Percentiles rank a stretch among this genome's conserved stretches.
Conservation (phyloP, 192 early-diverging fungal genomes). For the Coemansia aciculifera region DNA sequence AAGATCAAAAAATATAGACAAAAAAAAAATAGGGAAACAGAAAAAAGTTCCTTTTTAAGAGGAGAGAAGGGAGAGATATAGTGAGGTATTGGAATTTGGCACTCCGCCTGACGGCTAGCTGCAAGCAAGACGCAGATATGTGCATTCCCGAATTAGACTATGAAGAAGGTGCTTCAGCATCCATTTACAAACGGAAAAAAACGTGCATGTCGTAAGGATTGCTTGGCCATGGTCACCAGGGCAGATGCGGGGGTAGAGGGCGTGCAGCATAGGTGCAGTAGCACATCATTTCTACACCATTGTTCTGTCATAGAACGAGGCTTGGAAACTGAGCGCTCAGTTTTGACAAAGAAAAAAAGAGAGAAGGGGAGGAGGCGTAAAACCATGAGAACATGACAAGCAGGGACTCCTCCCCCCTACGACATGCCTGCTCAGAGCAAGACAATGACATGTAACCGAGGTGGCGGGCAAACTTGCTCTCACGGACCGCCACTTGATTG, state of each 20-base stretch:
- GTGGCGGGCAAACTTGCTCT: background rate
- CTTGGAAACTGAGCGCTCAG: background rate
- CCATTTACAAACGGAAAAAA: background rate
- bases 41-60: background rate
- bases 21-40: background rate
- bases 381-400: background rate
- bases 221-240: background rate
- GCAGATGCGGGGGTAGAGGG: background rate
- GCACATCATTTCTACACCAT: slow-evolving; percentile 5
- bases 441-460: background rate
- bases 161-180: background rate
- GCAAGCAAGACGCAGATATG: background rate
- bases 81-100: background rate
- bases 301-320: background rate
- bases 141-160: background rate
- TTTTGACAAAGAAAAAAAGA: background rate
- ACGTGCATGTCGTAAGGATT: background rate
- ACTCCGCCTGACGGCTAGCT: background rate
- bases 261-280: background rate
- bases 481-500: background rate
- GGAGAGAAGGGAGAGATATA: background rate
- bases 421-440: background rate
- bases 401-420: background rate
- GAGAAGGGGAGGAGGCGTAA: background rate
- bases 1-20: background rate